Conservation (phyloP, 805 yeast genomes). For the Yamadazyma nakazawae region DNA sequence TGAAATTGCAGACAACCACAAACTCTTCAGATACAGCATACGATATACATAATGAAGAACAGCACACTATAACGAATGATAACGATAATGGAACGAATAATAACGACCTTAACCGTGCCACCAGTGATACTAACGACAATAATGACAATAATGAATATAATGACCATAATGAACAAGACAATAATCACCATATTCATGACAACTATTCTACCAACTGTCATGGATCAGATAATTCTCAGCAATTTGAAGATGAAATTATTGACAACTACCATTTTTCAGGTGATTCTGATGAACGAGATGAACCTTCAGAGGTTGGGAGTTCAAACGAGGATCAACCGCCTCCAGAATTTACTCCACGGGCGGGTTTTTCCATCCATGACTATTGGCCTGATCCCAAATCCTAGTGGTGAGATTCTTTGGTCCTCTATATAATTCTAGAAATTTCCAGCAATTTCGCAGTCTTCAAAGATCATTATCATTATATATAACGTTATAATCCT, state of each 20-base stretch:
- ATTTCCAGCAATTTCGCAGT: constrained; percentile 7
- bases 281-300: background rate
- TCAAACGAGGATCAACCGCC: constrained; percentile 17
- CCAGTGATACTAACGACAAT: background rate
- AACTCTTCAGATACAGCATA: background rate
- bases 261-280: constrained; percentile 21
- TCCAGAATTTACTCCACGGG: constrained; percentile 44
- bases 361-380: constrained; percentile 45
- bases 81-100: background rate
- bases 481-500: too few species aligned
- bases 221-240: background rate
- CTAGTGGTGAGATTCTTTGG: background rate
- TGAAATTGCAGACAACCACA: constrained; percentile 3
- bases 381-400: constrained; percentile 42
- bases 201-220: constrained; percentile 1
- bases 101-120: background rate
- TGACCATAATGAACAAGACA: background rate
- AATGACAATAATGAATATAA: background rate
- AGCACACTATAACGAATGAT: background rate
- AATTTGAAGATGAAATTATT: constrained; percentile 25
- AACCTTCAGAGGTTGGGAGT: background rate
- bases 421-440: constrained; percentile 1
- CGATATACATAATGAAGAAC: background rate
- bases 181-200: background rate
- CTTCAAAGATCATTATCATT: too few species aligned